Evolutionary conservation across 371 early-diverging fungal genomes (phyloP).

Genomic region (Zychaea mexicana): DNA sequence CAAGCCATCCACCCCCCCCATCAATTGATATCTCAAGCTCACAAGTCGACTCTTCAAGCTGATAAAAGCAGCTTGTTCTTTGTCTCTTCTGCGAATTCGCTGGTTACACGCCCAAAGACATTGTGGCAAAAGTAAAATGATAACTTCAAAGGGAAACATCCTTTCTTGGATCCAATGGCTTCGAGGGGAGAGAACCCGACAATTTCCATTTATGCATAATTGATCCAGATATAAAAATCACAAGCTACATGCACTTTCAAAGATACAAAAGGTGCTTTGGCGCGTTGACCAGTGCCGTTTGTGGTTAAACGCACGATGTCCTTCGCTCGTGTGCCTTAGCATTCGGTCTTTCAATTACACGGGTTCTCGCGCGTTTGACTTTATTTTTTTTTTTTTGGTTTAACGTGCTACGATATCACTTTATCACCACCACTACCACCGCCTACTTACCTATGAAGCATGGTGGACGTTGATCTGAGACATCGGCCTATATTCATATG

Average conservation of each 20-base stretch:
- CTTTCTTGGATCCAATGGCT: no score
- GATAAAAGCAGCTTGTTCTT: background rate
- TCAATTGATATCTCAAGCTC: background rate
- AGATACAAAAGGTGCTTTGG: background rate
- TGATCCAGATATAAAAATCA: constrained; percentile 7
- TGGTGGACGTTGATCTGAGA: background rate
- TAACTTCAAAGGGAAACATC: no score
- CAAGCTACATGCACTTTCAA: background rate
- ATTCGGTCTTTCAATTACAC: background rate
- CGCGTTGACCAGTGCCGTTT: constrained; percentile 6
- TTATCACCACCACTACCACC: background rate
- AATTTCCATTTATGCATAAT: constrained; percentile 22
- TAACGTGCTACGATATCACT: background rate
- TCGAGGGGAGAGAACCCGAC: background rate
- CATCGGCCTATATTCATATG: constrained; percentile 9
- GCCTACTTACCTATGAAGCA: background rate
- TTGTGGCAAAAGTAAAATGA: background rate
- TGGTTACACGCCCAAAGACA: background rate
- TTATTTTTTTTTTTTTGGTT: background rate
- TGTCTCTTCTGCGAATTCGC: background rate
- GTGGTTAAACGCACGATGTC: background rate
- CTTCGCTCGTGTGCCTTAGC: background rate
- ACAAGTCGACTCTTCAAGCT: background rate
- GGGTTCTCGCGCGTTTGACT: background rate
- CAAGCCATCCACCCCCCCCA: background rate